Evolutionary conservation across 2,329 filamentous ascomycete species (phyloP).

Genomic region (Verruconis gallopava): DNA sequence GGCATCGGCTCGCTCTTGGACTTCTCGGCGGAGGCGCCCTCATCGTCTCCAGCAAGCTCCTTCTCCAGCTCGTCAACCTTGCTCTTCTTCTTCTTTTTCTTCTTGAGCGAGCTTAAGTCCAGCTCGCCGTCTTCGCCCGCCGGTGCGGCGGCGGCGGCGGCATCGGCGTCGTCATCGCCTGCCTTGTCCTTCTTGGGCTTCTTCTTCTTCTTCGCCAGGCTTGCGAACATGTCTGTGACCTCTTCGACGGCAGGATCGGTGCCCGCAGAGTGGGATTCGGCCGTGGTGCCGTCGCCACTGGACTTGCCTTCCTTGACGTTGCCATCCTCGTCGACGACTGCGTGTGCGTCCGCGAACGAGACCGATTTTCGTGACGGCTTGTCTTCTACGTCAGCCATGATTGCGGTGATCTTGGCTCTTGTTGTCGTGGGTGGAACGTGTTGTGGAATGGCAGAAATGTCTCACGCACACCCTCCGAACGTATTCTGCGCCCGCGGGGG

Average conservation of each 20-base stretch:
- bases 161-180: slow-evolving; percentile 41
- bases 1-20: slow-evolving; percentile 39
- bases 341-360: slow-evolving; percentile 76
- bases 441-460: too few relatives aligned
- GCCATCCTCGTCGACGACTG: slow-evolving; percentile 82
- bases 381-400: slow-evolving; percentile 35
- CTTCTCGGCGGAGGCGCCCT: slow-evolving; percentile 39
- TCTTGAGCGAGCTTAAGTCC: slow-evolving; percentile 55
- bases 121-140: slow-evolving; percentile 47
- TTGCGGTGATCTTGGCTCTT: slow-evolving; percentile 25
- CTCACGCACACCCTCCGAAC: too few relatives aligned
- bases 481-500: too few relatives aligned
- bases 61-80: slow-evolving; percentile 53
- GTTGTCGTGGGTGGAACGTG: slow-evolving; percentile 6
- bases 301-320: slow-evolving; percentile 65
- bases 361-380: slow-evolving; percentile 63
- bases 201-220: slow-evolving; percentile 65
- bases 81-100: slow-evolving; percentile 80
- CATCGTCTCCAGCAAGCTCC: slow-evolving; percentile 46
- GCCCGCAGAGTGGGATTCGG: slow-evolving; percentile 54
- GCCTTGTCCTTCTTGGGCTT: slow-evolving; percentile 46
- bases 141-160: slow-evolving; percentile 28
- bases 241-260: slow-evolving; percentile 48
- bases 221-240: slow-evolving; percentile 38
- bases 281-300: slow-evolving; percentile 63